Percentiles rank a stretch among this genome's conserved stretches.
phyloP scores from a whole-genome alignment of 2,329 filamentous ascomycete species.

The Tothia fuscella region DNA sequence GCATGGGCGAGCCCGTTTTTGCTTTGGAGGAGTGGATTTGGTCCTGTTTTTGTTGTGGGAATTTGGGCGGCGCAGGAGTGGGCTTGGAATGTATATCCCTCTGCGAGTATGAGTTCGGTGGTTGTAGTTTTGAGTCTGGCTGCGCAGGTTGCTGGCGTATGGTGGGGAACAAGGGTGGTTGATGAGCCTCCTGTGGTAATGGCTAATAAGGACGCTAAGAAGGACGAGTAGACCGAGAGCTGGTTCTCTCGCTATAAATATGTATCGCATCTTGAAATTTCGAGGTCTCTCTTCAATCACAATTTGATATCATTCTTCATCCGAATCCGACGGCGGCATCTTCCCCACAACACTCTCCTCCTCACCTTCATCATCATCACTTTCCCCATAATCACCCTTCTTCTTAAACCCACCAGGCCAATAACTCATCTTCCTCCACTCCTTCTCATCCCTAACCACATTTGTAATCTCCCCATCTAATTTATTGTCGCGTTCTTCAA shows the following conservation, averaged over 20 bases:
- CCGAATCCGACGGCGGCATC: slow-evolving; percentile 11
- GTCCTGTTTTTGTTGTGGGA: slow-evolving; percentile 53
- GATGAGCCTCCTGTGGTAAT: slow-evolving; percentile 23
- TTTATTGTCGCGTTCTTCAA: slow-evolving; percentile 60
- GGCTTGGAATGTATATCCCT: slow-evolving; percentile 93
- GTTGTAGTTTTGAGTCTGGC: slow-evolving; percentile 61
- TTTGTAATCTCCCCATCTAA: slow-evolving; percentile 85
- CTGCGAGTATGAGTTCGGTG: slow-evolving; percentile 51
- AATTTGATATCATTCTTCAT: too few species aligned
- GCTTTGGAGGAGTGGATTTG: slow-evolving; percentile 64
- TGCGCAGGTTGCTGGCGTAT: slow-evolving; percentile 51
- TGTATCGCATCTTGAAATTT: too few species aligned
- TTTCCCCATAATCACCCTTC: slow-evolving; percentile 4
- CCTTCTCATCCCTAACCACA: slow-evolving; percentile 80
- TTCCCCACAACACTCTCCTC: slow-evolving; percentile 11
- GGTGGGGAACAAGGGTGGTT: slow-evolving; percentile 39
- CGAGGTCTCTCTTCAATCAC: too few species aligned
- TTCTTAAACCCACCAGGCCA: slow-evolving; percentile 40
- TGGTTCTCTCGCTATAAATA: too few species aligned
- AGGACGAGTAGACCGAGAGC: neutral
- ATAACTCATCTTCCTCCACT: slow-evolving; percentile 79
- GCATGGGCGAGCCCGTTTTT: slow-evolving; percentile 82
- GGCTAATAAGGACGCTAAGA: neutral
- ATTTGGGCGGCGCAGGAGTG: slow-evolving; percentile 75
- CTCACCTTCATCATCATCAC: slow-evolving; percentile 7